Conservation (phyloP, 352 stramenopile species). For the Pythium scleroteichum region DNA sequence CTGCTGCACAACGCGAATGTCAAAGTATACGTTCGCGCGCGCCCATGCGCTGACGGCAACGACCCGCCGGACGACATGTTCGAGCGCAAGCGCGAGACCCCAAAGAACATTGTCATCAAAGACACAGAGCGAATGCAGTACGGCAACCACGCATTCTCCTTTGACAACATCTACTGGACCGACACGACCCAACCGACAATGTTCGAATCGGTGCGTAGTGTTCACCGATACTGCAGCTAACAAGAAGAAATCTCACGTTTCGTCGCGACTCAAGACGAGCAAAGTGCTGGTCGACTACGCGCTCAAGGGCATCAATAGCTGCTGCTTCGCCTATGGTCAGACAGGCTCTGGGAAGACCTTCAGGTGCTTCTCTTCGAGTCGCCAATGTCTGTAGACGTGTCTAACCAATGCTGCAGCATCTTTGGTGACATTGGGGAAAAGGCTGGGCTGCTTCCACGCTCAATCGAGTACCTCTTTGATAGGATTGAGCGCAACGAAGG, state of each 20-base stretch:
- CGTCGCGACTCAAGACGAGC: slow-evolving; percentile 65
- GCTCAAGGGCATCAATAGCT: slow-evolving; percentile 92
- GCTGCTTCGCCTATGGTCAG: slow-evolving; percentile 92
- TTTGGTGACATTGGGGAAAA: slow-evolving; percentile 89
- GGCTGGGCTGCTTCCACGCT: slow-evolving; percentile 84
- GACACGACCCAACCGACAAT: slow-evolving; percentile 72
- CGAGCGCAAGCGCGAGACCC: slow-evolving; percentile 70
- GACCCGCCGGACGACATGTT: slow-evolving; percentile 81
- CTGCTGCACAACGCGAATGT: slow-evolving; percentile 77
- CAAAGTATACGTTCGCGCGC: slow-evolving; percentile 80
- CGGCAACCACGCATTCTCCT: slow-evolving; percentile 84
- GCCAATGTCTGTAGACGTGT: too few species aligned
- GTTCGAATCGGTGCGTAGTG: slow-evolving; percentile 56
- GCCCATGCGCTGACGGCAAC: slow-evolving; percentile 74
- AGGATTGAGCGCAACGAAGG: slow-evolving; percentile 67
- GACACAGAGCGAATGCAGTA: slow-evolving; percentile 86
- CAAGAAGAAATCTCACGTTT: too few species aligned
- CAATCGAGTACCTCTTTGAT: slow-evolving; percentile 90
- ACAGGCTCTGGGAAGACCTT: slow-evolving; percentile 87
- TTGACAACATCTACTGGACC: slow-evolving; percentile 87
- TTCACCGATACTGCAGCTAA: background rate
- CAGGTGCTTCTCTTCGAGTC: too few species aligned
- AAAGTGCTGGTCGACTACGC: slow-evolving; percentile 89
- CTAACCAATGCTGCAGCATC: slow-evolving; percentile 58
- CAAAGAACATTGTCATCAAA: slow-evolving; percentile 87